These are phyloP conservation scores for grape (Vitis vinifera) DNA, from an alignment of 164 flowering plant genomes.

Conservation along the genomic window DNA sequence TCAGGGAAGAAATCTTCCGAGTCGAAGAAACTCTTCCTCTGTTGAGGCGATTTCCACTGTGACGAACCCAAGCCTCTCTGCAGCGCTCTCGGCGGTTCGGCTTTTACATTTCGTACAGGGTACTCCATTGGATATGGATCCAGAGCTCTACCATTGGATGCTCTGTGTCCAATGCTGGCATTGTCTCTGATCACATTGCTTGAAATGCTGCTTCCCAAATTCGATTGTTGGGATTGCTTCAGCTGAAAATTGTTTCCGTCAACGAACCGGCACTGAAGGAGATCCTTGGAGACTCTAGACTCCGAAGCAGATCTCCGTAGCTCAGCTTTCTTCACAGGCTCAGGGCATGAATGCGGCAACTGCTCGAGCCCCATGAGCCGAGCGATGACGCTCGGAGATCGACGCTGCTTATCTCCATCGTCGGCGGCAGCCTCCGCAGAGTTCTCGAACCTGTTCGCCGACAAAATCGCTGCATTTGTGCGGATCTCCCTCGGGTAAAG, in stretches of 20 bases:
- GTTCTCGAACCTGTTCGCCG: slow-evolving; percentile 20
- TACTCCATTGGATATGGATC: slow-evolving; percentile 14
- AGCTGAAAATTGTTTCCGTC: slow-evolving; percentile 35
- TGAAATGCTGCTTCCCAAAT: slow-evolving; percentile 3
- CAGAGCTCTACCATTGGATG: slow-evolving; percentile 7
- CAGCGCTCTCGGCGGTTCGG: slow-evolving; percentile 22
- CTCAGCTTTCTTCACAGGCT: slow-evolving; percentile 46
- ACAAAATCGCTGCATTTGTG: slow-evolving; percentile 30
- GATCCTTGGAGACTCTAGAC: slow-evolving; percentile 67
- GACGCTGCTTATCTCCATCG: slow-evolving; percentile 44
- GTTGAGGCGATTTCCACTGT: slow-evolving; percentile 32
- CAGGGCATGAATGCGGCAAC: slow-evolving; percentile 35
- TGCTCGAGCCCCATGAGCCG: slow-evolving; percentile 82
- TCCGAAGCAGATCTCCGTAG: slow-evolving; percentile 91
- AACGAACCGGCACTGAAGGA: slow-evolving; percentile 34
- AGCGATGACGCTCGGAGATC: slow-evolving; percentile 82
- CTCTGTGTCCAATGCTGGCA: slow-evolving; percentile 10
- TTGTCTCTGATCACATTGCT: slow-evolving; percentile 17
- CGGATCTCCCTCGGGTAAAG: slow-evolving; percentile 66
- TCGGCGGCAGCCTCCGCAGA: slow-evolving; percentile 9
- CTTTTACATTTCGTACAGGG: slow-evolving; percentile 13
- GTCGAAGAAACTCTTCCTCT: slow-evolving; percentile 65
- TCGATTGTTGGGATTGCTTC: slow-evolving; percentile 18
- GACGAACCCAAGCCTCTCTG: slow-evolving; percentile 19
- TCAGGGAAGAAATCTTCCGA: slow-evolving; percentile 84